Conservation (phyloP, 169 alveolate species). For the Eimeria acervulina region DNA sequence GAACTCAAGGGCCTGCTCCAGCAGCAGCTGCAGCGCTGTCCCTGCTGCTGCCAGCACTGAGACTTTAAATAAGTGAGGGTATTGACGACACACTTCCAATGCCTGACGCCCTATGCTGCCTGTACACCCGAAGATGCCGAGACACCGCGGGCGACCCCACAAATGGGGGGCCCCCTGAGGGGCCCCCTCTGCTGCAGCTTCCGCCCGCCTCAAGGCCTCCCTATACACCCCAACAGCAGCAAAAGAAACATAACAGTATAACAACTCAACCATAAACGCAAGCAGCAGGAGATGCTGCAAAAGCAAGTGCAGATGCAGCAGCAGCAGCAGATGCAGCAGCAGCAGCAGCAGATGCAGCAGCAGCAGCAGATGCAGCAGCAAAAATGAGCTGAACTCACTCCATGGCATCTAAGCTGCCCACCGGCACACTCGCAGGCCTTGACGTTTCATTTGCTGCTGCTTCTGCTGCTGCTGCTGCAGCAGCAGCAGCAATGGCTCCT, state of each 20-base stretch:
- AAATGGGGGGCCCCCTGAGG: no score
- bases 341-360: no score
- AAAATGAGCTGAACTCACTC: not conserved
- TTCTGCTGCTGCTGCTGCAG: not conserved
- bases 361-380: no score
- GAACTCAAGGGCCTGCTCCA: conserved; percentile 42
- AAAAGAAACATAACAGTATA: not conserved
- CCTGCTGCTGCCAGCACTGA: not conserved
- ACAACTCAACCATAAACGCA: not conserved
- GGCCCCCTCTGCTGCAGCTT: not conserved
- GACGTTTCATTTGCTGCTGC: no score
- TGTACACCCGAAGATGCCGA: conserved; percentile 20
- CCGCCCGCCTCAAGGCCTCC: conserved; percentile 29
- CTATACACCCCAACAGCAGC: not conserved
- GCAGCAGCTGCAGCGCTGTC: not conserved
- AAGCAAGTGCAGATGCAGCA: not conserved
- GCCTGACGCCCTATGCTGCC: conserved; percentile 34
- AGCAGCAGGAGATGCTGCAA: not conserved
- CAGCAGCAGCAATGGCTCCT: no score
- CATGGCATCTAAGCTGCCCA: not conserved
- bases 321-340: no score
- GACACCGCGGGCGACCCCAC: not conserved
- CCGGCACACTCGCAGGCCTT: conserved; percentile 20
- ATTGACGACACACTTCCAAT: not conserved
- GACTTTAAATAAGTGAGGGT: conserved; percentile 11